A percentile compares a stretch with the other conserved stretches of the same genome.
These are phyloP conservation scores for Phoma sp. DNA, from an alignment of 2,329 filamentous ascomycete genomes.

Conservation along the genomic window DNA sequence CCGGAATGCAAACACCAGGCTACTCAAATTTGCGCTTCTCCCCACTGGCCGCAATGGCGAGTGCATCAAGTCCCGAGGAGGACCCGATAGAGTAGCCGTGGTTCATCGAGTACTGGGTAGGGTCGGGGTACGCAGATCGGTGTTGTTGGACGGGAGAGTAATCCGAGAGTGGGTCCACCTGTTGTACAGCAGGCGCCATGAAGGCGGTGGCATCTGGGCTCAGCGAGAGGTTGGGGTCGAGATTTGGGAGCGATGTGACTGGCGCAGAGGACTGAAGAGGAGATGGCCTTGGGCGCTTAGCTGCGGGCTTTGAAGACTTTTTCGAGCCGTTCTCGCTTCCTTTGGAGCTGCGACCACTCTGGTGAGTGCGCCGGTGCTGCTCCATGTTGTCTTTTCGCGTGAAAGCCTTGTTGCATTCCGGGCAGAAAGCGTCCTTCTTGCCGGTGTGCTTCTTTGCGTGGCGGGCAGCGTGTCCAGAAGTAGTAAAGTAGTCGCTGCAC, in stretches of 20 bases:
- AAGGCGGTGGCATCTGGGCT: slow-evolving; percentile 38
- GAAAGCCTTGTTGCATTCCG: slow-evolving; percentile 79
- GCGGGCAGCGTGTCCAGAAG: slow-evolving; percentile 82
- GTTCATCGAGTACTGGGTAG: slow-evolving; percentile 32
- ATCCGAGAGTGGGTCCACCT: slow-evolving; percentile 31
- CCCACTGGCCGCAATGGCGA: slow-evolving; percentile 47
- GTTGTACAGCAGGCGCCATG: slow-evolving; percentile 40
- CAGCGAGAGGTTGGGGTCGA: slow-evolving; percentile 38
- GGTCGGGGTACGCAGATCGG: slow-evolving; percentile 43
- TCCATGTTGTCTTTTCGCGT: slow-evolving; percentile 88
- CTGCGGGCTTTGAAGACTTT: slow-evolving; percentile 42
- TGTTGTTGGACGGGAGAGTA: slow-evolving; percentile 23
- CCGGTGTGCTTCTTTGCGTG: slow-evolving; percentile 86
- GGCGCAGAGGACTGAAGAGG: slow-evolving; percentile 39
- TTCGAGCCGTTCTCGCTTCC: slow-evolving; percentile 45
- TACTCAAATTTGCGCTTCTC: slow-evolving; percentile 49
- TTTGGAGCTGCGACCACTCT: slow-evolving; percentile 57
- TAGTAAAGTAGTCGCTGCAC: slow-evolving; percentile 83
- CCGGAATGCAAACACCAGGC: slow-evolving; percentile 8
- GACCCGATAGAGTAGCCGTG: slow-evolving; percentile 34
- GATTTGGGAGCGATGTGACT: slow-evolving; percentile 31
- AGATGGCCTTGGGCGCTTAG: slow-evolving; percentile 43
- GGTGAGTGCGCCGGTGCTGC: slow-evolving; percentile 81
- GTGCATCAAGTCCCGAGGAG: slow-evolving; percentile 47
- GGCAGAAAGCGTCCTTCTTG: slow-evolving; percentile 76